phyloP scores from a whole-genome alignment of 768 basidiomycete genomes.

The Pleurotus platypus region DNA sequence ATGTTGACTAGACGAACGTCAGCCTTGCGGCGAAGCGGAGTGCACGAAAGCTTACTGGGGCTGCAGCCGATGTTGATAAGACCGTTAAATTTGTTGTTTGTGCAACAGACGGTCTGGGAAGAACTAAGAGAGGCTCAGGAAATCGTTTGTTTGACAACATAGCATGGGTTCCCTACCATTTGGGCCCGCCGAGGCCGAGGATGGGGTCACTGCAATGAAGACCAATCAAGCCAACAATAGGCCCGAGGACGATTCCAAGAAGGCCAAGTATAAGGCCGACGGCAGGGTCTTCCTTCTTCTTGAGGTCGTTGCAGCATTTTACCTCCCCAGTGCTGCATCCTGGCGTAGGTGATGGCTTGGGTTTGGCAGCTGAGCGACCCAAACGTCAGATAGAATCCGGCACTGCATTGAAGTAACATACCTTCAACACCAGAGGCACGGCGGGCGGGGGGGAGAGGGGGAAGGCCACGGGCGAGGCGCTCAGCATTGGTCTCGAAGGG shows the following conservation, averaged over 20 bases:
- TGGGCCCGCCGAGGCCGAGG: conserved; percentile 31
- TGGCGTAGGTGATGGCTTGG: conserved; percentile 21
- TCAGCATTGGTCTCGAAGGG: conserved; percentile 44
- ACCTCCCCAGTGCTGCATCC: conserved; percentile 39
- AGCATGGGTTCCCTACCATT: conserved; percentile 17
- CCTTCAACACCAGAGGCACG: conserved; percentile 29
- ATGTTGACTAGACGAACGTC: neutral
- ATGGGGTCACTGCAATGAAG: conserved; percentile 29
- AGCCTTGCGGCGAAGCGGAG: too few species aligned
- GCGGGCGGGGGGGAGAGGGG: conserved; percentile 42
- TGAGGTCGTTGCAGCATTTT: conserved; percentile 39
- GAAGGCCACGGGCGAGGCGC: conserved; percentile 51
- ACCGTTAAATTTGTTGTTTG: conserved; percentile 39
- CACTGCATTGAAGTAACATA: conserved; percentile 16
- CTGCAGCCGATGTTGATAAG: conserved; percentile 39
- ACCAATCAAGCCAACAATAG: conserved; percentile 26
- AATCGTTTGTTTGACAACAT: neutral
- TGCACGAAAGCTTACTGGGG: conserved; percentile 28
- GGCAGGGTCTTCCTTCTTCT: conserved; percentile 8
- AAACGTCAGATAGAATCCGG: neutral
- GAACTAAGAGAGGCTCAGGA: conserved; percentile 20
- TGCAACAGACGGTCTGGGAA: conserved; percentile 43
- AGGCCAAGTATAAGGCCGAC: conserved; percentile 21
- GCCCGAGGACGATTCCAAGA: conserved; percentile 26
- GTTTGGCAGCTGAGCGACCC: conserved; percentile 29